Conservation (phyloP, 2,329 filamentous ascomycete genomes). For the Fonsecaea pugnacius region DNA sequence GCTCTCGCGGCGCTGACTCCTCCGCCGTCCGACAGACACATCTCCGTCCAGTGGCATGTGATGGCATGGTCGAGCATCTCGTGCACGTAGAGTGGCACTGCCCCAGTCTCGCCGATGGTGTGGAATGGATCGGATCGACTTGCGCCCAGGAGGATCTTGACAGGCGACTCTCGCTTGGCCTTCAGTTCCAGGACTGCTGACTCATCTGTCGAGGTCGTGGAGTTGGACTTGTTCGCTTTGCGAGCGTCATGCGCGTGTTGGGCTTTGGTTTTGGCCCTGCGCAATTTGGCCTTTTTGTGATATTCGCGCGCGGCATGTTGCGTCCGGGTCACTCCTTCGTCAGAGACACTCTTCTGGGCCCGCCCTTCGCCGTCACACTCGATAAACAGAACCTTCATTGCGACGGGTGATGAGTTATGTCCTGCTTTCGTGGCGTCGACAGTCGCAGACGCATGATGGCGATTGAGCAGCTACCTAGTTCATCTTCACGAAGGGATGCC, state of each 20-base stretch:
- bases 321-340: conserved; percentile 7
- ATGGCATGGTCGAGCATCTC: conserved; percentile 27
- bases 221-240: background rate
- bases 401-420: background rate
- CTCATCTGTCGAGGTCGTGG: conserved; percentile 1
- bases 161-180: background rate
- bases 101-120: conserved; percentile 10
- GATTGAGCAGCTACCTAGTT: conserved; percentile 10
- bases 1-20: conserved; percentile 13
- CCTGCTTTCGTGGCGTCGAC: background rate
- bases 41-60: conserved; percentile 23
- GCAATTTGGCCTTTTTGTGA: conserved; percentile 27
- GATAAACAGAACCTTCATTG: conserved; percentile 27
- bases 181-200: background rate
- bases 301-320: conserved; percentile 31
- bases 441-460: background rate
- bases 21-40: conserved; percentile 19
- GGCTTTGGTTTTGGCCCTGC: conserved; percentile 9
- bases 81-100: conserved; percentile 15
- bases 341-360: conserved; percentile 8
- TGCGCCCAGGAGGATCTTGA: conserved; percentile 9
- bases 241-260: conserved; percentile 1
- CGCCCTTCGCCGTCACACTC: conserved; percentile 11
- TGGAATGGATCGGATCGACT: conserved; percentile 23
- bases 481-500: conserved; percentile 5